Percentiles rank a stretch among this genome's conserved stretches.
Conservation (phyloP, 768 basidiomycete species). For the Amanita thiersii region DNA sequence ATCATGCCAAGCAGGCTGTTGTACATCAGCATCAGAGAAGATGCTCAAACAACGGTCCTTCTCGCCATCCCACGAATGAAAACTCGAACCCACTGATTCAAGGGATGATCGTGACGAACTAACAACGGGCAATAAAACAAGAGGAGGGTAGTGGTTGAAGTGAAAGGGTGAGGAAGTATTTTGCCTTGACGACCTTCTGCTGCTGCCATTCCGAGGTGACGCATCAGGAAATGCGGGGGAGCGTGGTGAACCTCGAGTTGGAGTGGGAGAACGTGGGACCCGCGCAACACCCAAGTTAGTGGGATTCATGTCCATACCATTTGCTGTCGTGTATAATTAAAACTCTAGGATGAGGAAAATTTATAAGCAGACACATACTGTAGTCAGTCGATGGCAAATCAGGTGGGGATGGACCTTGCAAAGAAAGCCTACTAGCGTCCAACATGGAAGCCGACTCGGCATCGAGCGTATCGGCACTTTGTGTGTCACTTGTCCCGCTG, state of each 20-base stretch:
- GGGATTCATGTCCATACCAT: conserved; percentile 42
- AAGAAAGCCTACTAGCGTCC: conserved; percentile 32
- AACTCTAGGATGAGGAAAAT: not conserved
- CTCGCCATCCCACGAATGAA: conserved; percentile 71
- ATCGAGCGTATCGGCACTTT: not conserved
- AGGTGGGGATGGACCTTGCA: conserved; percentile 49
- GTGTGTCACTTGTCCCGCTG: conserved; percentile 13
- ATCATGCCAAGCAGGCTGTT: conserved; percentile 54
- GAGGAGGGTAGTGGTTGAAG: conserved; percentile 42
- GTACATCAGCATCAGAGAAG: conserved; percentile 45
- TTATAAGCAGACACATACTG: conserved; percentile 4
- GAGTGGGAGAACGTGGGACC: conserved; percentile 53
- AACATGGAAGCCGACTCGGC: too few relatives aligned
- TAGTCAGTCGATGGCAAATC: conserved; percentile 49
- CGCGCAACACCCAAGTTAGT: conserved; percentile 31
- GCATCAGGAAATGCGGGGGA: conserved; percentile 45
- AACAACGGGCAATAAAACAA: conserved; percentile 61
- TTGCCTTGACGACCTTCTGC: conserved; percentile 49
- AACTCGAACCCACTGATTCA: conserved; percentile 77
- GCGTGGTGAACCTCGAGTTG: conserved; percentile 48
- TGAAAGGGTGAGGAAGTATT: conserved; percentile 45
- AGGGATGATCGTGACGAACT: conserved; percentile 77
- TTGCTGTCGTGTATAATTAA: conserved; percentile 33
- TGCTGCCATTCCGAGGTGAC: conserved; percentile 28
- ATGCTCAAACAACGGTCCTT: conserved; percentile 46